Base-by-base conservation (phyloP, 1,284 basidiomycete species). In the Cystobasidium slooffiae region DNA sequence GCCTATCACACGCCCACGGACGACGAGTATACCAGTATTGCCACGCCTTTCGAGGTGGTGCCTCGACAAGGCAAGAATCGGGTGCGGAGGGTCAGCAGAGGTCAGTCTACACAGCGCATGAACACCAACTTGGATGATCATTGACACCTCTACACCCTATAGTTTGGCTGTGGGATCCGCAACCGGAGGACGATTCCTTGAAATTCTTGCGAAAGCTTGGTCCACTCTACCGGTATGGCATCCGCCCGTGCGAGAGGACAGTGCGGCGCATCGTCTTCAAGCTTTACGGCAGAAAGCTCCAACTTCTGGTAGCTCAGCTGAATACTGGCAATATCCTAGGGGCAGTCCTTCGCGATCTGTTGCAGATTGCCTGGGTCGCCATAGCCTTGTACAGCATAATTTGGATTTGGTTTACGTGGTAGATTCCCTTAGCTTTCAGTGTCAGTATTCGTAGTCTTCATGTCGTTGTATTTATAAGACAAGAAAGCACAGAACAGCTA, bases 161-260 rank as follows among this genome's bases (percentile, higher is more conserved):
- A 73, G 70, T 73, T 14, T 73, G 70, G 70, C 62, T 66, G 41
- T 73, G 70, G 70, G 70, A 73, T 61, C 70, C 62, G 39, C 63
- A 73, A 59, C 37, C 70, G 16, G 70, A 73, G 10, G 70, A 73
- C 14, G 70, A 73, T 39, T 59, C 65, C 62, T 46, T 73, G 6
- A 49, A 46, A 7, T 53, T 66, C 37, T 58, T 73, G 47, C 65
- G 66, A 47, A 62, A 61, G 24, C 63, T 73, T 14, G 70, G 70
- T 20, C 70, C 70, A 18, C 20, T 66, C 6, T 73, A 73, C 39
- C 39, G 70, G 18, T 66, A 56, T 52, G 41, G n/a, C 39, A 56
- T 73, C 3, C 22, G 70, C 12, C 70, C 70, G 9, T 9, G 22
- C 51, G 70, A 73, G 70, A 49, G 70, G 14, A 49, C n/a, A 18